These are phyloP conservation scores for Cenchrus fungigraminus DNA, from an alignment of 176 grass and related monocot genomes.

Conservation along the genomic window DNA sequence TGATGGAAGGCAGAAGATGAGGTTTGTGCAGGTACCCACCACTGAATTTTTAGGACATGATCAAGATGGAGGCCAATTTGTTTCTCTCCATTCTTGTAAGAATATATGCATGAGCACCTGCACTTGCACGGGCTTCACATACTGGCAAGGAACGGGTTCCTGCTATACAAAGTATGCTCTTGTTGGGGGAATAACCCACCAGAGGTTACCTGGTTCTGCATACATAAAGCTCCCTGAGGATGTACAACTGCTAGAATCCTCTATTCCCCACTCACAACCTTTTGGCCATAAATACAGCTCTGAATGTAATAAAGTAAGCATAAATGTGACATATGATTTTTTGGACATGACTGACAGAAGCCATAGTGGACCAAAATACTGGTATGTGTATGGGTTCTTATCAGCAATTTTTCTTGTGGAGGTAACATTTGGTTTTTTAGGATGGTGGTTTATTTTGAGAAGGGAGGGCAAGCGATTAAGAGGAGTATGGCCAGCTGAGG, in stretches of 20 bases:
- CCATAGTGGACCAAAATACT: not conserved
- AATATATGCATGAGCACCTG: conserved; percentile 40
- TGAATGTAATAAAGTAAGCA: not conserved
- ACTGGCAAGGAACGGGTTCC: conserved; percentile 16
- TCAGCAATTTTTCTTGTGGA: conserved; percentile 51
- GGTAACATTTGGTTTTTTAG: conserved; percentile 29
- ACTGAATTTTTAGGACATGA: conserved; percentile 39
- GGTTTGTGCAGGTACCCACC: conserved; percentile 22
- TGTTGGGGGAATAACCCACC: conserved; percentile 18
- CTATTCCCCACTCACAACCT: conserved; percentile 43
- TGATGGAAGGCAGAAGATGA: conserved; percentile 31
- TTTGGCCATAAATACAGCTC: conserved; percentile 28
- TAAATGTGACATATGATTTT: not conserved
- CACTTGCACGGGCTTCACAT: conserved; percentile 36
- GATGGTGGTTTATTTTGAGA: conserved; percentile 48
- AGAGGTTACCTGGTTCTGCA: not conserved
- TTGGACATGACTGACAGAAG: not conserved
- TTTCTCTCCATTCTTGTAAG: conserved; percentile 36
- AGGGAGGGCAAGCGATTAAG: conserved; percentile 18
- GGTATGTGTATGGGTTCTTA: conserved; percentile 48
- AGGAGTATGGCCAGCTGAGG: conserved; percentile 52
- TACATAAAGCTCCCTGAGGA: conserved; percentile 47
- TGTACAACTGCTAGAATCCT: not conserved
- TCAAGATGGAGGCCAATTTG: not conserved
- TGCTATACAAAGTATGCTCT: conserved; percentile 37